Evolutionary conservation across 1,284 basidiomycete species (phyloP), one percentile per base, ranked within the genome.

Genomic region (Amylostereum areolatum): DNA sequence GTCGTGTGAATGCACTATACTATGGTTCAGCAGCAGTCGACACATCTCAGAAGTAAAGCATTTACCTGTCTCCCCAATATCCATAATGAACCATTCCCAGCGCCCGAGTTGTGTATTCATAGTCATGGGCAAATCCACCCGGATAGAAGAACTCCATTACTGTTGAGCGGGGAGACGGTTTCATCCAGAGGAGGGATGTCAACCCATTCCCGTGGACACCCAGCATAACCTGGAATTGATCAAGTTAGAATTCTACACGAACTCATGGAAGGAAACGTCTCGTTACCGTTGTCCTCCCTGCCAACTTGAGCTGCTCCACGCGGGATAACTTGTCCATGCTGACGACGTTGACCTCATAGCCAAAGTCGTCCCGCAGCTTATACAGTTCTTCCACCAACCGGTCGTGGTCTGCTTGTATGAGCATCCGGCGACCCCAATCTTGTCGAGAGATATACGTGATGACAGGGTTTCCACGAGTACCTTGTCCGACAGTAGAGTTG

Each of bases 101-200:
- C 0, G 88, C 84, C 25, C 85, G 78, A 0, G 90, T 75, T 1
- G 87, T 89, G 54, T 79, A 89, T 63, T 92, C 87, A 58, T 94
- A 95, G 65, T 94, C 92, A 57, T 81, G 79, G 7, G 91, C 88
- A 63, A 92, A 94, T 2, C 92, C 91, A 29, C 77, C 75, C 2
- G 91, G 89, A 65, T 71, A 92, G 68, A 93, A 92, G 66, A 94
- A 92, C 61, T 95, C 92, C 67, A 94, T 91, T 43, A 92, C 87
- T 0, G 88, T 90, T 18, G 85, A 75, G 12, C 81, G 72, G 8
- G 79, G 79, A 1, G 76, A 78, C 1, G 88, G 87, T 29, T 83
- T 81, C 89, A 93, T 92, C 90, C 89, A 94, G 4, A 93, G 62
- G 2, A 92, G 70, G 9, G 87, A 78, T 0, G 91, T 92, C 34